Base-by-base conservation (phyloP, 73 alveolate genomes). In the Diophrys sp. region DNA sequence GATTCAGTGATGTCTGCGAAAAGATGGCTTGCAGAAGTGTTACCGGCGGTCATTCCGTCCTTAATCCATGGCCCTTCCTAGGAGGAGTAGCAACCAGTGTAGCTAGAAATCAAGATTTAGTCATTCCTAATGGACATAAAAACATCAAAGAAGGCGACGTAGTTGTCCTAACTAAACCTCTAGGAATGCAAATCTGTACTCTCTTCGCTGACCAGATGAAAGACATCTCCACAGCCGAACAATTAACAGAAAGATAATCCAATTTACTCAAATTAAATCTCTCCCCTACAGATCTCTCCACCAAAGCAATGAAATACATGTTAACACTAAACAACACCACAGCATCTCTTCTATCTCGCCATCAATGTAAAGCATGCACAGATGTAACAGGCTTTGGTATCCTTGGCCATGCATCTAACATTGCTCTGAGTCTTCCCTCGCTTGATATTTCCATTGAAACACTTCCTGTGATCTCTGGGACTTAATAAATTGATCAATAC, bases 341-440 rank as follows among this genome's bases (percentile, higher is more conserved):
- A n/a, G 98, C 98, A 32, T 80, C 75, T 29, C 85, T 94, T 23
- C 67, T 92, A 81, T 73, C 84, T 75, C 87, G 87, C 77, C 87
- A 91, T 74, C 79, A 83, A 0, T 88, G 95, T 28, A 92, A 94
- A 70, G 99, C 98, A 18, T 93, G 98, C 57, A 98, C 99, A 25
- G 99, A 98, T 90, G 94, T 97, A 14, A 98, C 99, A 2, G 99
- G 99, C 27, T 98, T 98, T 87, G 99, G 99, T 34, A 77, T 98
- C 29, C 75, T 87, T 54, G 99, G 99, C 1, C 99, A 98, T 88
- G 96, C 99, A 34, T 33, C 85, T 56, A 98, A 96, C 81, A 94
- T 98, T 14, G 98, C 92, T 0, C 85, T 89, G 81, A 29, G 1
- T 8, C 69, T 78, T 1, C 26, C 80, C 31, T 85, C 74, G 25